A percentile compares a stretch with the other conserved stretches of the same genome.
These are phyloP conservation scores for Candida patagonica DNA, from an alignment of 805 yeast genomes.

Conservation along the genomic window DNA sequence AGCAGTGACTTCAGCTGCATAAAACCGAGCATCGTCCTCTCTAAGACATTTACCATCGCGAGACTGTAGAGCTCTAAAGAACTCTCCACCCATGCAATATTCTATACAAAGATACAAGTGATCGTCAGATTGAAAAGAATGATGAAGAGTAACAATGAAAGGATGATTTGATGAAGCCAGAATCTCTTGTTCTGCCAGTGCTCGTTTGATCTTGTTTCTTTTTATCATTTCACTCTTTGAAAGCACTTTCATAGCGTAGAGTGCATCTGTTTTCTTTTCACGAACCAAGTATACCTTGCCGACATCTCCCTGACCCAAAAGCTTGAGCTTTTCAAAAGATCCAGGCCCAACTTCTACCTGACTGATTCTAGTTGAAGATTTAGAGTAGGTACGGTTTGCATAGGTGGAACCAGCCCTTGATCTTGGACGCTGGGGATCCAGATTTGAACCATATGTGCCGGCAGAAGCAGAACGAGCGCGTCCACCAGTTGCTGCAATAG, in stretches of 20 bases:
- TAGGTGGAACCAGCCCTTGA: slow-evolving; percentile 34
- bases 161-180: slow-evolving; percentile 94
- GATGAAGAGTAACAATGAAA: slow-evolving; percentile 90
- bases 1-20: slow-evolving; percentile 95
- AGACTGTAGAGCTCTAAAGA: slow-evolving; percentile 91
- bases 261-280: slow-evolving; percentile 62
- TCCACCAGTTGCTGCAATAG: slow-evolving; percentile 1
- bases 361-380: slow-evolving; percentile 61
- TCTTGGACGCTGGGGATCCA: neutral
- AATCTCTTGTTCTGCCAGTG: slow-evolving; percentile 93
- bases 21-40: slow-evolving; percentile 85
- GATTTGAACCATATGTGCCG: neutral
- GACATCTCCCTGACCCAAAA: slow-evolving; percentile 96
- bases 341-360: slow-evolving; percentile 78
- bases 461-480: too few species aligned
- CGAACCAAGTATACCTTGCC: slow-evolving; percentile 91
- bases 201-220: slow-evolving; percentile 89
- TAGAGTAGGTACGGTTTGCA: slow-evolving; percentile 56
- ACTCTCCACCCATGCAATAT: slow-evolving; percentile 99
- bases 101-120: slow-evolving; percentile 93
- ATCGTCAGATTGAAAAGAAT: slow-evolving; percentile 92
- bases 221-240: slow-evolving; percentile 90
- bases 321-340: slow-evolving; percentile 78
- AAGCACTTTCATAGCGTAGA: slow-evolving; percentile 89
- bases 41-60: slow-evolving; percentile 74